Percentiles rank a stretch among this genome's conserved stretches.
phyloP scores from a whole-genome alignment of 768 basidiomycete genomes.

The Leccinum uliginosum region DNA sequence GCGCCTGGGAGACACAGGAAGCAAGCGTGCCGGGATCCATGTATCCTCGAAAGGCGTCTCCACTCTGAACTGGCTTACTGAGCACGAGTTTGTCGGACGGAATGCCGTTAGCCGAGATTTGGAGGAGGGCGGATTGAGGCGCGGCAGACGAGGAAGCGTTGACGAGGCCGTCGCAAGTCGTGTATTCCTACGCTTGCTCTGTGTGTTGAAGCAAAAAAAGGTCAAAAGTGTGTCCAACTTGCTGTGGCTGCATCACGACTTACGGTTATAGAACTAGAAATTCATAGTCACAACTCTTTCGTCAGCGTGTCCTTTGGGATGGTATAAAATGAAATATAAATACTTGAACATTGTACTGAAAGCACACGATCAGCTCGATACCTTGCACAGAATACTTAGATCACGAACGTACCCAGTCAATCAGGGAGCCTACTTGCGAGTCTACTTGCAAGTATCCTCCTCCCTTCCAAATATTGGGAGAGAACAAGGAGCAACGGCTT shows the following conservation, averaged over 20 bases:
- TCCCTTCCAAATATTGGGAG: constrained; percentile 30
- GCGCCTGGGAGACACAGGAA: constrained; percentile 53
- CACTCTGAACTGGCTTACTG: constrained; percentile 54
- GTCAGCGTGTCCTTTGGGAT: not conserved
- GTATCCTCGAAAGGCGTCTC: constrained; percentile 22
- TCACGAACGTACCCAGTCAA: constrained; percentile 38
- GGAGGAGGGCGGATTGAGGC: constrained; percentile 41
- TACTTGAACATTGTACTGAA: constrained; percentile 42
- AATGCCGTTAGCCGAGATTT: constrained; percentile 53
- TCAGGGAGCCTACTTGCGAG: constrained; percentile 36
- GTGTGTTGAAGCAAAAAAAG: not conserved
- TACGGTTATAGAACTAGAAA: constrained; percentile 21
- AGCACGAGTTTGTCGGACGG: constrained; percentile 66
- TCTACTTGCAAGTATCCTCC: constrained; percentile 40
- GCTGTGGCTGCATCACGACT: not conserved
- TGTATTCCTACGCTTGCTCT: constrained; percentile 37
- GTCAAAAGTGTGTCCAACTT: not conserved
- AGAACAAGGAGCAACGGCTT: constrained; percentile 46
- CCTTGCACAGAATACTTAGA: not conserved
- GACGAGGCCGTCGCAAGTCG: constrained; percentile 35
- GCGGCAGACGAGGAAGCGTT: constrained; percentile 35
- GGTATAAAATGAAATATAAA: not conserved
- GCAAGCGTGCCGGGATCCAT: constrained; percentile 55
- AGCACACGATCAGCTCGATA: not conserved
- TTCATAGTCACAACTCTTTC: not conserved